Evolutionary conservation across 108 stramenopile genomes (phyloP), one percentile per base, ranked within the genome.

Genomic region (Fragilaria crotonensis): DNA sequence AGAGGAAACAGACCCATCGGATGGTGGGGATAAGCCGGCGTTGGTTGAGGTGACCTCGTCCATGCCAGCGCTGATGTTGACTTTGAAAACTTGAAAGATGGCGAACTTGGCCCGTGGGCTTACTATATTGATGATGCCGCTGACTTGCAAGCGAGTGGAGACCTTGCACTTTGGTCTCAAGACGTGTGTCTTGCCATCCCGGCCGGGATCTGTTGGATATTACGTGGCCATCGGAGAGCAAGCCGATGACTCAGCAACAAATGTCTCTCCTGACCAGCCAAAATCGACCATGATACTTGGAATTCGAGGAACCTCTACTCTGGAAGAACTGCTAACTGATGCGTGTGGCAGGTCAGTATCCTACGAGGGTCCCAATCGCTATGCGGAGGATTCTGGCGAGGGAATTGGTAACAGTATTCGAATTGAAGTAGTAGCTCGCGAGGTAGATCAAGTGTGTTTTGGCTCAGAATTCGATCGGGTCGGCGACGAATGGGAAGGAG

Each of bases 321-420:
- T 87, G 57, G 86, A 84, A 57, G 86, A 87, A 47, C 52, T 87
- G 4, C 41, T 84, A 20, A 87, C 86, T 2, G 86, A 87, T 70
- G 78, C 75, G 55, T 83, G 81, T 59, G 86, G 86, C 0, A 59
- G 70, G 46, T 57, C 76, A 1, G 69, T 67, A 29, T 48, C 76
- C 1, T 62, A 70, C 2, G 26, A 54, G 17, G 48, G 20, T 22
- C 59, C 52, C 30, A 36, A n/a, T n/a, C n/a, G n/a, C n/a, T n/a
- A n/a, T n/a, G n/a, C n/a, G n/a, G 7, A 50, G 5, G 21, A 19
- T 19, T 5, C 19, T 11, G 21, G 49, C 19, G 49, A 19, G 49
- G 19, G 19, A n/a, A 18, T 2, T 52, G 26, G 28, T 20, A 63
- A 64, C 56, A 30, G 28, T 0, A 14, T 49, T 23, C 52, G 73